These are phyloP conservation scores for Cryptococcus maquisensis DNA, from an alignment of 1,284 basidiomycete species.

Conservation along the genomic window DNA sequence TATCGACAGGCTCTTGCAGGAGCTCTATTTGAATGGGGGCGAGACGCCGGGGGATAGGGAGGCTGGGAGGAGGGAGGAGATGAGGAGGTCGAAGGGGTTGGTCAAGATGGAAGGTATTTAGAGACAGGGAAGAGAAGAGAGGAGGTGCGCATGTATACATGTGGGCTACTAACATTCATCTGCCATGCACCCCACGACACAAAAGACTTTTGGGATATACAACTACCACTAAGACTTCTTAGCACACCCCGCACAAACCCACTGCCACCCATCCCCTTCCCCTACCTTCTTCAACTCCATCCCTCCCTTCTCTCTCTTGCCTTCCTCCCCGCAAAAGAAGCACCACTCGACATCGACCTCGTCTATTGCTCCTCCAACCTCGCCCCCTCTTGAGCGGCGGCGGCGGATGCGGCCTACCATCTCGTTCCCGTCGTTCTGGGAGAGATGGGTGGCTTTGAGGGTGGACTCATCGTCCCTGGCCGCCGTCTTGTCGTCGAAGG, in stretches of 20 bases:
- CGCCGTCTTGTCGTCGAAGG: no score
- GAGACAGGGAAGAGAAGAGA: background rate
- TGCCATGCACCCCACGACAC: no score
- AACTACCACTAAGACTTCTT: background rate
- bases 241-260: slow-evolving; percentile 8
- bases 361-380: slow-evolving; percentile 6
- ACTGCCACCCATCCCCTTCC: slow-evolving; percentile 7
- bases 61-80: slow-evolving; percentile 50
- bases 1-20: slow-evolving; percentile 68
- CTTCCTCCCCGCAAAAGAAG: slow-evolving; percentile 14
- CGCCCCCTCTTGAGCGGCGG: no score
- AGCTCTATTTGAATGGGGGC: slow-evolving; percentile 55
- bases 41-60: slow-evolving; percentile 45
- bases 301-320: background rate
- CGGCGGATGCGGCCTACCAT: no score
- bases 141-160: background rate
- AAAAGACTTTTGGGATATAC: no score
- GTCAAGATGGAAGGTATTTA: slow-evolving; percentile 57
- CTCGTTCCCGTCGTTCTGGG: no score
- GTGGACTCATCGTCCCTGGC: no score
- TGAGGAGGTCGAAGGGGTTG: slow-evolving; percentile 50
- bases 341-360: slow-evolving; percentile 19
- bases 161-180: background rate
- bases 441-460: no score
- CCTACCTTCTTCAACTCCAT: slow-evolving; percentile 5